Conservation (phyloP, 257 asterid genomes). For the Hygrophila difformis region DNA sequence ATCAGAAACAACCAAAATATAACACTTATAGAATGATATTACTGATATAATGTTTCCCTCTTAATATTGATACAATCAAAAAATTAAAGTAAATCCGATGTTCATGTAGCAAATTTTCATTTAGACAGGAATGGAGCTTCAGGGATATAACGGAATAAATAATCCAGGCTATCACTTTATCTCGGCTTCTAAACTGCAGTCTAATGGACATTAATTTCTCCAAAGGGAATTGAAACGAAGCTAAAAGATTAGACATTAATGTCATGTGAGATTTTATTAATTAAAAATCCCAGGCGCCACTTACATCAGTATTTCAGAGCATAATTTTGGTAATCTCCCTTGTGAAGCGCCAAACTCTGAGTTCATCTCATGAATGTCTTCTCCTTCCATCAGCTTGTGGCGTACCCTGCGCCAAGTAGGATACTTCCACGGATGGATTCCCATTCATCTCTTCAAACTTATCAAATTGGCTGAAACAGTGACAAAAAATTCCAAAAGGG, state of each 20-base stretch:
- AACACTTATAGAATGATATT: too few species aligned
- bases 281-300: constrained; percentile 18
- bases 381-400: constrained; percentile 17
- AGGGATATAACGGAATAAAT: too few species aligned
- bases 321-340: constrained; percentile 80
- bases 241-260: background rate
- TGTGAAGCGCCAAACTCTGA: constrained; percentile 34
- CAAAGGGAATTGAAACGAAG: background rate
- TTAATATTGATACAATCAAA: too few species aligned
- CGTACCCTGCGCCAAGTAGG: constrained; percentile 20
- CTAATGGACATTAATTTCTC: background rate
- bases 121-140: background rate
- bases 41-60: too few species aligned
- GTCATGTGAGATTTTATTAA: background rate
- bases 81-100: too few species aligned
- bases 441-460: constrained; percentile 68
- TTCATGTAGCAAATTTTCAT: too few species aligned
- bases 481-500: background rate
- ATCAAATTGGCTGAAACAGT: constrained; percentile 51
- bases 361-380: too few species aligned
- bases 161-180: too few species aligned
- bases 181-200: too few species aligned
- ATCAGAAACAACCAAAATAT: too few species aligned
- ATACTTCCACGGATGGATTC: constrained; percentile 22
- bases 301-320: constrained; percentile 74